These are phyloP conservation scores for Fusarium beomiforme DNA, from an alignment of 2,329 filamentous ascomycete genomes.

Conservation along the genomic window DNA sequence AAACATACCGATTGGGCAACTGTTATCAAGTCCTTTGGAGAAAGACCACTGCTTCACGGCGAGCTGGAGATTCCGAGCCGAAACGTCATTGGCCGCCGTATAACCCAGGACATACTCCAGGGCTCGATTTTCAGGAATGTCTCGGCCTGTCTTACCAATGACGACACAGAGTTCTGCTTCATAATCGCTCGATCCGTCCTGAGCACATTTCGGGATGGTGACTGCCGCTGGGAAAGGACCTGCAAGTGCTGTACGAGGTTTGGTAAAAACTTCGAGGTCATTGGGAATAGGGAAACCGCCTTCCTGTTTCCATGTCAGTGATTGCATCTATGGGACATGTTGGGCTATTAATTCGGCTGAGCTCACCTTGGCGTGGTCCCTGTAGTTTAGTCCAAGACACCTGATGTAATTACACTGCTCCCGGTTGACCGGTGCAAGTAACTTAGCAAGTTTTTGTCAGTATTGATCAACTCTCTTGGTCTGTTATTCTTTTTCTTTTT, in stretches of 20 bases:
- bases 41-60: neutral
- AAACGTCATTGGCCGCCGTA: neutral
- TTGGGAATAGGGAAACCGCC: neutral
- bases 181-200: neutral
- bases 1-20: no score
- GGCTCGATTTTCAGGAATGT: neutral
- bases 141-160: neutral
- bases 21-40: neutral
- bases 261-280: neutral
- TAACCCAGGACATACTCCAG: neutral
- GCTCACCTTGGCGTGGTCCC: neutral
- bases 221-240: neutral
- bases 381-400: neutral
- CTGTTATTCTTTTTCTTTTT: no score
- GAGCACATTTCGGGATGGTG: neutral
- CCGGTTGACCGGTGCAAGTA: neutral
- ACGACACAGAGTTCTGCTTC: neutral
- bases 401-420: neutral
- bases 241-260: neutral
- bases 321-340: no score
- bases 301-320: no score
- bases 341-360: no score
- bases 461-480: no score
- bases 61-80: neutral
- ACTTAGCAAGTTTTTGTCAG: no score